Evolutionary conservation across 129 eudicot genomes (phyloP), one percentile per base, ranked within the genome.

Genomic region (Rutidosis leptorrhynchoides): DNA sequence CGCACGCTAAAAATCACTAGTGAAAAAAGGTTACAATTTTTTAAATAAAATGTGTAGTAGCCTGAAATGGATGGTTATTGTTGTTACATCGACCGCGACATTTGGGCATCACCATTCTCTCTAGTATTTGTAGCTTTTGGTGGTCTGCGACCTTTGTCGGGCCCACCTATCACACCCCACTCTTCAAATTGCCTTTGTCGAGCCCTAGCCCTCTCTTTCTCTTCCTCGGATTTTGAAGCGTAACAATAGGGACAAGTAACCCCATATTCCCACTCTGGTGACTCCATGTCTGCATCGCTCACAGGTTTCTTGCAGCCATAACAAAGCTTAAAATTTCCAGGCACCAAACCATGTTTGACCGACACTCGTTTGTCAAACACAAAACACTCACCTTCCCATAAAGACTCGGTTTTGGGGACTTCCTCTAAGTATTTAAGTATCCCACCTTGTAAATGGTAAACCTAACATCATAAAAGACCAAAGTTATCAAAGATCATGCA

Each of bases 341-440:
- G 95, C 60, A 68, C 96, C 74, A 92, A 56, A 62, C 95, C 98
- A 14, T 92, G 98, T 25, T 88, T 85, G 15, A 92, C 98, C 0
- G 98, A 88, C 17, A 92, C 96, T 32, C 98, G 89, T 42, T 92
- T 92, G 74, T 92, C 96, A 78, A 92, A 92, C 60, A 92, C 98
- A 77, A 92, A 92, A 69, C 98, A 92, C 72, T 92, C 96, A 8
- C 98, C 98, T 55, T 88, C 98, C 98, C 98, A 92, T 0, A 92
- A 78, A 72, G 96, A 88, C 67, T 83, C 85, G 0, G 52, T 69
- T 59, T 82, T 69, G 1, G 98, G 96, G 17, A 92, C 83, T 76
- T 92, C 98, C 78, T 92, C 98, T 5, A 92, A 72, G 72, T 92
- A 92, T 68, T 88, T 92, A 61, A 92, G 82, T 24, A 92, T 88